Evolutionary conservation across 2,329 filamentous ascomycete genomes (phyloP), one percentile per base, ranked within the genome.

Genomic region (Dryadomyces quercus-mongolicae): DNA sequence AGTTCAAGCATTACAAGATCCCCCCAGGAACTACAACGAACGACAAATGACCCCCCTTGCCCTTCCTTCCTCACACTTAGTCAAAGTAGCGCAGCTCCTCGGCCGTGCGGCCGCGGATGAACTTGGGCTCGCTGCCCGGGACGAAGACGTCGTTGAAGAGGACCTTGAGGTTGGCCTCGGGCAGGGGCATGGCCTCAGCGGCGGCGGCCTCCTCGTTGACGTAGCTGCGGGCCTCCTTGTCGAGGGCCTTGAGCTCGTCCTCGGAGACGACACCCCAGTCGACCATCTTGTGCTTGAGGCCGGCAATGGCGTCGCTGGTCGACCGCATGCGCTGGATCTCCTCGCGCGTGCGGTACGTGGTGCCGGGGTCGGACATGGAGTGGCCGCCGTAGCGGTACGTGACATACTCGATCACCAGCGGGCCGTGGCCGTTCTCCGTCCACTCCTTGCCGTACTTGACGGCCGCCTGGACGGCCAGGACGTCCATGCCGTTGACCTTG

Each of bases 401-500:
- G 67, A 98, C 91, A 72, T 95, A 98, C 77, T 98, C 93, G 71
- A 95, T 86, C 65, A 98, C 93, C 60, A 98, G 80, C 61, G 93
- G 93, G 59, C 92, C 92, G 71, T 95, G 91, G 70, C 86, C 91
- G 58, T 81, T 76, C 57, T 78, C 74, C 61, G 88, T 86, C 78
- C 85, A 95, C 68, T 95, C 81, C 78, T 93, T 95, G 68, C 86
- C 90, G 76, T 95, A 91, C 74, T 92, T 78, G 65, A 95, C 90
- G 60, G 93, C 93, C 53, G 92, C 90, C 81, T 95, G 95, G 71
- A 96, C 92, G 60, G 93, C 92, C 59, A 98, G 86, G 64, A 95
- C 90, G 70, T 98, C 93, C 93, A 98, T 98, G 68, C 89, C 93
- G 76, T 98, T 98, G 72, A 98, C 89, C 82, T 98, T 98, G 65